phyloP scores from a whole-genome alignment of 192 early-diverging fungal species.

The Linnemannia exigua region DNA sequence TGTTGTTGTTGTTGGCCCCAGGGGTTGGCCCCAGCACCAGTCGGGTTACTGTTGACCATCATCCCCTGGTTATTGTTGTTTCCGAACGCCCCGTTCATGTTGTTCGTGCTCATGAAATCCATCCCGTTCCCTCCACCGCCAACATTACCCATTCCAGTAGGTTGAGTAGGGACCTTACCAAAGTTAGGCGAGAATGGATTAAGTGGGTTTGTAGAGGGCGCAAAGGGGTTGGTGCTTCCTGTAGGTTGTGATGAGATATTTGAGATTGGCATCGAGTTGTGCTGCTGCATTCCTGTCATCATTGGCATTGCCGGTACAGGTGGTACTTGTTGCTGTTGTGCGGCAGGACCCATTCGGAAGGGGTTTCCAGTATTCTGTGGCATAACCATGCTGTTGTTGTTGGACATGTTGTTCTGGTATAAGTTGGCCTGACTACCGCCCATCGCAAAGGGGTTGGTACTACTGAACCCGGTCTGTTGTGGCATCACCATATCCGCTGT shows the following conservation, averaged over 20 bases:
- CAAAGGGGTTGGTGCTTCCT: slow-evolving; percentile 49
- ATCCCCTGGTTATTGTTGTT: slow-evolving; percentile 15
- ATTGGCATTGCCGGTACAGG: slow-evolving; percentile 30
- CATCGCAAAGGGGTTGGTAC: slow-evolving; percentile 59
- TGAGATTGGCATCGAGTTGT: slow-evolving; percentile 40
- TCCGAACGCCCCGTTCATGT: slow-evolving; percentile 14
- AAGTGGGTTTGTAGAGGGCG: slow-evolving; percentile 41
- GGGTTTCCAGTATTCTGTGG: slow-evolving; percentile 56
- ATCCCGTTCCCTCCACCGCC: slow-evolving; percentile 18
- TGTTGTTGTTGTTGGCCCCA: slow-evolving; percentile 32
- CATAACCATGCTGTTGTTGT: slow-evolving; percentile 30
- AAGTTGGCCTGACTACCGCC: slow-evolving; percentile 6
- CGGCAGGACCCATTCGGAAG: slow-evolving; percentile 26
- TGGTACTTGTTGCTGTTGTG: slow-evolving; percentile 16
- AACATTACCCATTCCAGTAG: slow-evolving; percentile 42
- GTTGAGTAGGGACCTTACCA: slow-evolving; percentile 43
- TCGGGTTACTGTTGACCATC: slow-evolving; percentile 26
- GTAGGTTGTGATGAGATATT: slow-evolving; percentile 33
- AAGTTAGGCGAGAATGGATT: slow-evolving; percentile 57
- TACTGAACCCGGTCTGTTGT: slow-evolving; percentile 27
- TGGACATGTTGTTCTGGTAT: slow-evolving; percentile 9
- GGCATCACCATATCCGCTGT: slow-evolving; percentile 16
- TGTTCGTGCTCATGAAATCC: background rate
- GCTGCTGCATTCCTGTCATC: slow-evolving; percentile 43
- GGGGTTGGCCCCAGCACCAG: slow-evolving; percentile 14